Evolutionary conservation across 2,329 filamentous ascomycete genomes (phyloP), one percentile per base, ranked within the genome.

Genomic region (Penicillium sp.): DNA sequence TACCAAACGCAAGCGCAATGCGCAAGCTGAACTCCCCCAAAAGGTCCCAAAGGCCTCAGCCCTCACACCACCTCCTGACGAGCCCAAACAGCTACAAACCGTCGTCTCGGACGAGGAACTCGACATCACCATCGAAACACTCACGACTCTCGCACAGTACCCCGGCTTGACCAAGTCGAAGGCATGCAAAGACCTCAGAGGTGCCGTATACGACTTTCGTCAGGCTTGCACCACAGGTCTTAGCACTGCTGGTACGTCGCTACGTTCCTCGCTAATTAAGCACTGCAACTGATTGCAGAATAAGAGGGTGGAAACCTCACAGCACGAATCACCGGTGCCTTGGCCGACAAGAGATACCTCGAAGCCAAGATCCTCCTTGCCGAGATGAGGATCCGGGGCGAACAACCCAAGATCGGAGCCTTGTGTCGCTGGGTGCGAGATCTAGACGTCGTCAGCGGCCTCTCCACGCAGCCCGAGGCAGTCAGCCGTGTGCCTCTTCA

Each of bases 351-450:
- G 34, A 79, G 80, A 55, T 83, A 81, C 48, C 72, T 71, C 7
- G 82, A 86, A n/a, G 81, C 82, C 4, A 74, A 74, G 36, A 74
- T 86, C 11, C 58, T 85, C 10, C 73, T 87, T 1, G 77, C 82
- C 0, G 83, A 86, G 65, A 86, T 86, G 83, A 73, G 76, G 19
- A 79, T 86, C 13, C 70, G 82, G n/a, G 68, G 72, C 3, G 75
- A 86, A 46, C 74, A 77, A 13, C 83, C 83, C 0, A 84, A 84
- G 50, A 65, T 86, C 0, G 83, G 83, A 14, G 81, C 83, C 1
- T 63, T 86, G 6, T 86, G 82, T 59, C 78, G 83, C 41, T 87
- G 83, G 83, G 83, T 86, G 4, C 75, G 83, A 41, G 82, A 85
- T 55, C 67, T 86, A 17, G 83, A 86, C 53, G 78, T 85, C 16